These are phyloP conservation scores for Rusavskia elegans DNA, from an alignment of 495 filamentous ascomycete genomes.

Conservation along the genomic window DNA sequence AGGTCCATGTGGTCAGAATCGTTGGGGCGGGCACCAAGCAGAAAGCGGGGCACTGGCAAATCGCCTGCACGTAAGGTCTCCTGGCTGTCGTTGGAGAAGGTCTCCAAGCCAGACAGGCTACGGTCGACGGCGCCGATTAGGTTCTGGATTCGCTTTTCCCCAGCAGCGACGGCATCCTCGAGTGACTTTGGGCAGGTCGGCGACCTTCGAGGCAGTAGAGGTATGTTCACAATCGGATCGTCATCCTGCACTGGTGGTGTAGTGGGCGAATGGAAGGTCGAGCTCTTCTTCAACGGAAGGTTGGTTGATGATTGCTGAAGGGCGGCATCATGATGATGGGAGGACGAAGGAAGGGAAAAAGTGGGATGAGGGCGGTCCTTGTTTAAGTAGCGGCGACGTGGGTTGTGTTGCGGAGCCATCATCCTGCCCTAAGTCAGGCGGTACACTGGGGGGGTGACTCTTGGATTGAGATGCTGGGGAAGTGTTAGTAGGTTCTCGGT, in stretches of 20 bases:
- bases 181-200: constrained; percentile 29
- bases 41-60: constrained; percentile 18
- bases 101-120: constrained; percentile 19
- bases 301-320: neutral
- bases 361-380: constrained; percentile 4
- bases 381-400: constrained; percentile 14
- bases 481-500: neutral
- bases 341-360: constrained; percentile 6
- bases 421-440: constrained; percentile 6
- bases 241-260: constrained; percentile 23
- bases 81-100: constrained; percentile 13
- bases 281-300: constrained; percentile 28
- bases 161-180: constrained; percentile 26
- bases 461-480: neutral
- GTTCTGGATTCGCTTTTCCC: constrained; percentile 31
- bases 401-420: constrained; percentile 12
- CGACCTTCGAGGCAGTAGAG: constrained; percentile 31
- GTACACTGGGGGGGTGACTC: neutral
- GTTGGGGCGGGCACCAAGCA: constrained; percentile 5
- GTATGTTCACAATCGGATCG: constrained; percentile 28
- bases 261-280: constrained; percentile 34
- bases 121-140: constrained; percentile 28
- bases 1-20: constrained; percentile 13
- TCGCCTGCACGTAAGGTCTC: constrained; percentile 17
- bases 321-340: neutral